These are phyloP conservation scores for Ceratocystis albifundus DNA, from an alignment of 2,329 filamentous ascomycete genomes.

Conservation along the genomic window DNA sequence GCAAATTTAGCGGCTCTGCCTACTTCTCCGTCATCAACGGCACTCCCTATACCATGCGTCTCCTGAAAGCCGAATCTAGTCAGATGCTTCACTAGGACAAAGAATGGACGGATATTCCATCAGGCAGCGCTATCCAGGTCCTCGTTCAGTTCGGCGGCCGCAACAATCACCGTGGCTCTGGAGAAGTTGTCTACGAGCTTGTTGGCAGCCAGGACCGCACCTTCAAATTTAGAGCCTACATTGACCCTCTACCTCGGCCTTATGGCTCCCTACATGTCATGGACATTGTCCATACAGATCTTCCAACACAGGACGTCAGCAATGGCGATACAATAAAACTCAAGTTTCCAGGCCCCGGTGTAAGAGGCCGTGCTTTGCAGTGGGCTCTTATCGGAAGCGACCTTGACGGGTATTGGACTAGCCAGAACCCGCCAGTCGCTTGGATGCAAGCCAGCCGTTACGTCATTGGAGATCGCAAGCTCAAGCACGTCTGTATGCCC, in stretches of 20 bases:
- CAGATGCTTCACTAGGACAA: conserved; percentile 20
- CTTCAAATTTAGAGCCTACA: conserved; percentile 16
- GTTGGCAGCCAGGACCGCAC: conserved; percentile 12
- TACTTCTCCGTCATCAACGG: conserved; percentile 19
- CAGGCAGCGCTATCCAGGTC: conserved; percentile 18
- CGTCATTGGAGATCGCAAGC: conserved; percentile 29
- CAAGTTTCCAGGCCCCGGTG: conserved; percentile 14
- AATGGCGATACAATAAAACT: conserved; percentile 11
- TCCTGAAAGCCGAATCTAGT: conserved; percentile 8
- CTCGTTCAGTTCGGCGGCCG: conserved; percentile 19
- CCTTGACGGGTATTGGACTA: conserved; percentile 17
- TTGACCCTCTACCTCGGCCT: conserved; percentile 6
- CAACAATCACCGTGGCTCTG: conserved; percentile 17
- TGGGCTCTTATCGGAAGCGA: conserved; percentile 17
- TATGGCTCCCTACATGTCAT: conserved; percentile 18
- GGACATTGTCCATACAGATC: conserved; percentile 12
- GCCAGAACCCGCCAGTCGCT: conserved; percentile 14
- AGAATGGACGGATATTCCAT: conserved; percentile 16
- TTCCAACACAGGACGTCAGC: conserved; percentile 10
- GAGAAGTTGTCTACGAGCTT: conserved; percentile 14
- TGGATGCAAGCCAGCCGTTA: conserved; percentile 28
- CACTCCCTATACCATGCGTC: conserved; percentile 18
- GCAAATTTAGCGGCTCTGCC: conserved; percentile 14
- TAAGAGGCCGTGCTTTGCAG: conserved; percentile 16
- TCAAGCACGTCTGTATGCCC: conserved; percentile 36